These are phyloP conservation scores for Fraxinus latifolia DNA, from an alignment of 305 asterid genomes.

Conservation along the genomic window DNA sequence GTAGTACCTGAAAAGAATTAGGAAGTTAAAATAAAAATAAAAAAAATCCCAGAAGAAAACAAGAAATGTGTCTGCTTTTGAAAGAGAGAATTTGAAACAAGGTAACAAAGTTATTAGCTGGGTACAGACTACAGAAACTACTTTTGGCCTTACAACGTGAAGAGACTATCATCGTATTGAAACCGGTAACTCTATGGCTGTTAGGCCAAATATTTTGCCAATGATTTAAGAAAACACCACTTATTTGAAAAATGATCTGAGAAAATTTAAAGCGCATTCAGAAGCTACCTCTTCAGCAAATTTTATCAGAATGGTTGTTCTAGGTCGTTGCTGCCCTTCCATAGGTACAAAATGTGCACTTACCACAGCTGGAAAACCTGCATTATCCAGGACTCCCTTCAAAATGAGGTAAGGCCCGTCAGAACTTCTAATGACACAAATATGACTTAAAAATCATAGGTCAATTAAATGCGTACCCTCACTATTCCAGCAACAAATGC, in stretches of 20 bases:
- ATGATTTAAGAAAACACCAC: background rate
- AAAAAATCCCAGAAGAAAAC: conserved; percentile 1
- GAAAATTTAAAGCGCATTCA: background rate
- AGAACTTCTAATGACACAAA: conserved; percentile 20
- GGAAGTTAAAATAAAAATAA: background rate
- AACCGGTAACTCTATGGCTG: background rate
- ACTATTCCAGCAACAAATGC: conserved; percentile 97
- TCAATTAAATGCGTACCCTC: conserved; percentile 46
- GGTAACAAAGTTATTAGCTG: background rate
- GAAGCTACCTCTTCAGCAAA: conserved; percentile 85
- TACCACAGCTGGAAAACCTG: conserved; percentile 94
- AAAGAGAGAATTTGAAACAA: background rate
- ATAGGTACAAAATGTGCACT: conserved; percentile 98
- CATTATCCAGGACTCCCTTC: conserved; percentile 88
- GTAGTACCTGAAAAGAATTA: conserved; percentile 53
- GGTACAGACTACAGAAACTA: background rate
- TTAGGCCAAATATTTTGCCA: background rate
- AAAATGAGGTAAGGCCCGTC: conserved; percentile 19
- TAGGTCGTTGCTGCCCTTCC: conserved; percentile 90
- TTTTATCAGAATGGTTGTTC: conserved; percentile 97
- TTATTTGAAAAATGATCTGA: background rate
- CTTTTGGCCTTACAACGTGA: background rate
- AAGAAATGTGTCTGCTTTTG: background rate
- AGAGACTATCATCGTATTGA: background rate
- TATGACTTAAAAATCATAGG: conserved; percentile 15